Percentiles rank a stretch among this genome's conserved stretches.
Conservation (phyloP, 768 basidiomycete species). For the Lentinula edodes region DNA sequence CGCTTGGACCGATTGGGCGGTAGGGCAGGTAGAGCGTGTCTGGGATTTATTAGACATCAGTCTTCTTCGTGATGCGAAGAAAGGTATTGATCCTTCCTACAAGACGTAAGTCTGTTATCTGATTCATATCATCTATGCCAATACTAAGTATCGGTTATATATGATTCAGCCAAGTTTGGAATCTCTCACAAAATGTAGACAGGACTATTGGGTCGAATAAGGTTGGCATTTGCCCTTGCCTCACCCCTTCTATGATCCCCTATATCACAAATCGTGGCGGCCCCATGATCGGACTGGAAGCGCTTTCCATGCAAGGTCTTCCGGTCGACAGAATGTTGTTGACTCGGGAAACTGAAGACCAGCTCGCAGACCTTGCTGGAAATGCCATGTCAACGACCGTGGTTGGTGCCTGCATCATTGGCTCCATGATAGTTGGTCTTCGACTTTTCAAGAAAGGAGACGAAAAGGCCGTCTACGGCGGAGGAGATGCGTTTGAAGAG, state of each 20-base stretch:
- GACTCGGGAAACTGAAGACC: slow-evolving; percentile 90
- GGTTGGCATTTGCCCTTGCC: slow-evolving; percentile 84
- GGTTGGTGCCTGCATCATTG: slow-evolving; percentile 84
- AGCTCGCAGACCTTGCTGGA: slow-evolving; percentile 89
- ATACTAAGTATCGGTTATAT: slow-evolving; percentile 4
- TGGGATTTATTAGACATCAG: slow-evolving; percentile 95
- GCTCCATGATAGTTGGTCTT: slow-evolving; percentile 66
- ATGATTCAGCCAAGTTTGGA: slow-evolving; percentile 76
- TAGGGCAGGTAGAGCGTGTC: slow-evolving; percentile 90
- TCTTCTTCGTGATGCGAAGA: slow-evolving; percentile 71
- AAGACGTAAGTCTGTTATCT: slow-evolving; percentile 61
- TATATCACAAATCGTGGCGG: slow-evolving; percentile 95
- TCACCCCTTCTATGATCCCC: slow-evolving; percentile 95
- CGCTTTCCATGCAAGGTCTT: slow-evolving; percentile 89
- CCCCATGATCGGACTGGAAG: slow-evolving; percentile 91
- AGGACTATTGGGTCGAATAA: slow-evolving; percentile 78
- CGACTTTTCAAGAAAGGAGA: slow-evolving; percentile 63
- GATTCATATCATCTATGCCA: not conserved
- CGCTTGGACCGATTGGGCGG: slow-evolving; percentile 92
- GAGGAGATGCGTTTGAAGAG: slow-evolving; percentile 22
- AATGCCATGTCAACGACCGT: slow-evolving; percentile 99
- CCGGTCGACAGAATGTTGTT: slow-evolving; percentile 88
- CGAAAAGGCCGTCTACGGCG: slow-evolving; percentile 64
- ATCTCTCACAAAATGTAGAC: slow-evolving; percentile 95
- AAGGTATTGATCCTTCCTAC: slow-evolving; percentile 80